Evolutionary conservation across 1,284 basidiomycete genomes (phyloP).

Genomic region (Apiotrichum sp.): DNA sequence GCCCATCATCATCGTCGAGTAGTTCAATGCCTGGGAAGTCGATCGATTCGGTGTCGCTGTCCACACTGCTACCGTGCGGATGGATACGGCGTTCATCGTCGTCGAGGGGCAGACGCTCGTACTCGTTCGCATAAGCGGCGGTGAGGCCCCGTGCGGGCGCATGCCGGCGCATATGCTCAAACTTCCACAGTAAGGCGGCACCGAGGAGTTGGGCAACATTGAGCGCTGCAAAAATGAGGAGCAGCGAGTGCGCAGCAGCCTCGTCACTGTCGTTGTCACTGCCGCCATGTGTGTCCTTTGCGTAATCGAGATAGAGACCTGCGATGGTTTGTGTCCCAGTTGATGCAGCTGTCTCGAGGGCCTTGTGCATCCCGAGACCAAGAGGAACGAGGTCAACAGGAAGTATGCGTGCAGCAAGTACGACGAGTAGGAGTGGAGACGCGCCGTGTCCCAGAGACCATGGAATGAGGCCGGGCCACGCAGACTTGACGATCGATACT

Average conservation of each 20-base stretch:
- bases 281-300: constrained; percentile 30
- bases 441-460: constrained; percentile 68
- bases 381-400: constrained; percentile 66
- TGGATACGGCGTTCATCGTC: constrained; percentile 7
- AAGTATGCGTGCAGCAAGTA: constrained; percentile 67
- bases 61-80: constrained; percentile 5
- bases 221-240: constrained; percentile 57
- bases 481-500: constrained; percentile 53
- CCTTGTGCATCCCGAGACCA: constrained; percentile 70
- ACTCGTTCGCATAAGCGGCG: constrained; percentile 11
- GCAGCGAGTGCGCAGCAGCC: constrained; percentile 48
- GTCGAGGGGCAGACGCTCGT: constrained; percentile 22
- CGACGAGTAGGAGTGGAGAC: constrained; percentile 62
- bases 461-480: constrained; percentile 58
- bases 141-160: not conserved
- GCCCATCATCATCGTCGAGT: constrained; percentile 1
- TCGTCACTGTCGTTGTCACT: constrained; percentile 3
- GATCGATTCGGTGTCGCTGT: constrained; percentile 2
- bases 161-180: constrained; percentile 30
- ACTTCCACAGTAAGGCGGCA: constrained; percentile 51
- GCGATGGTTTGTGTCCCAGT: constrained; percentile 65
- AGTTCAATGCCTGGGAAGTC: constrained; percentile 2
- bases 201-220: constrained; percentile 58
- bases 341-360: constrained; percentile 65
- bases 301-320: constrained; percentile 57